Conservation (phyloP, 2,329 filamentous ascomycete genomes). For the Ceratocystis cubensis region DNA sequence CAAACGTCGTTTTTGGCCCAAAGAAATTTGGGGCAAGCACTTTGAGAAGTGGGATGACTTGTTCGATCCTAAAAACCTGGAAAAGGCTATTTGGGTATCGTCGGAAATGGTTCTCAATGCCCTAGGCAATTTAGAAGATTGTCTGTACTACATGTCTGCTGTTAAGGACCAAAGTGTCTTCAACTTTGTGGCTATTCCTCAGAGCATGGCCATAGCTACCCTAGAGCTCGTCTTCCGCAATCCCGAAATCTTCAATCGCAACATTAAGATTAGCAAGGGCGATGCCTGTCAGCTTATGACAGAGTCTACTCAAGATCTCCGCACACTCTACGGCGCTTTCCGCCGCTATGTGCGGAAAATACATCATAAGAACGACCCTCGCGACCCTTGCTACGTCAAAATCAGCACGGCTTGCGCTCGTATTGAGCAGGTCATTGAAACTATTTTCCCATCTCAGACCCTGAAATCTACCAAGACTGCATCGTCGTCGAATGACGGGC, state of each 20-base stretch:
- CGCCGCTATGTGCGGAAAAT: conserved; percentile 65
- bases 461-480: conserved; percentile 38
- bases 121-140: conserved; percentile 76
- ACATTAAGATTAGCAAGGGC: conserved; percentile 95
- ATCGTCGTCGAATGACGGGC: conserved; percentile 42
- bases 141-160: conserved; percentile 93
- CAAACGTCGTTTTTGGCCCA: conserved; percentile 83
- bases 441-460: conserved; percentile 75
- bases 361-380: conserved; percentile 84
- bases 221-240: conserved; percentile 88
- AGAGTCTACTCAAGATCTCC: conserved; percentile 82
- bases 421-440: conserved; percentile 94
- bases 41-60: conserved; percentile 82
- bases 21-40: conserved; percentile 94
- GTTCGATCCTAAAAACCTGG: conserved; percentile 66
- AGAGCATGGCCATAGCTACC: conserved; percentile 94
- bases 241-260: conserved; percentile 67
- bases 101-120: conserved; percentile 93
- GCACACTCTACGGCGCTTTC: conserved; percentile 71
- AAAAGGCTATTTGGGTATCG: conserved; percentile 68
- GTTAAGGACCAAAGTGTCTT: conserved; percentile 94
- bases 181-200: conserved; percentile 96
- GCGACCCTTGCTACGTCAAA: conserved; percentile 80
- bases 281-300: conserved; percentile 85
- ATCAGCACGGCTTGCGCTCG: conserved; percentile 78